Evolutionary conservation across 2,329 filamentous ascomycete genomes (phyloP), one percentile per base, ranked within the genome.

Genomic region (Colletotrichum magnum): DNA sequence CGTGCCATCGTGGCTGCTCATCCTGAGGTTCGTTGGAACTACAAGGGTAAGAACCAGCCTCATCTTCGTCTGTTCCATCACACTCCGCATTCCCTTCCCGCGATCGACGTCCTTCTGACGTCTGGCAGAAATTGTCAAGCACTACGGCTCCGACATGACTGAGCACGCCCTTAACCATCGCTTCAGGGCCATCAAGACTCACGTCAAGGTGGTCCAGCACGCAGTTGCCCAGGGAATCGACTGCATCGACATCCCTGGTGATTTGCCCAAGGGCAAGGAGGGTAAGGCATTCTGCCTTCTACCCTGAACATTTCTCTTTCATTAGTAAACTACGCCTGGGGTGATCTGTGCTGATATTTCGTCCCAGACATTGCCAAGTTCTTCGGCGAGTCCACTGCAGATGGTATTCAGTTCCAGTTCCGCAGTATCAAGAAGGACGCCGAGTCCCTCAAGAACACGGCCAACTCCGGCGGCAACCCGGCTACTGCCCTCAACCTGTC

Each of bases 371-470:
- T 90, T 58, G 84, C 86, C 69, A 87, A 85, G 69, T 86, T 87
- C 77, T 90, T 88, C 71, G 88, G 88, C 28, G 87, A 88, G 65
- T 88, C 86, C 4, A 91, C 88, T 0, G 75, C 82, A 0, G 83
- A 84, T 21, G 89, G 89, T 9, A 84, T 90, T n/a, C 84, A 86
- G 72, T 91, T 88, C 75, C 88, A 90, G 73, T 89, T 91, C 74
- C 84, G 88, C 1, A 70, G 76, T 26, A 85, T 90, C 78, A 89
- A 88, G 77, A 81, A 80, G 43, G 82, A 88, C 36, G 88, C 85
- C 36, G 83, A 86, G 47, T 78, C 77, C 2, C 83, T 90, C 52
- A 80, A 82, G 50, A 74, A 79, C 3, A 83, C 84, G 3, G 81
- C 83, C n/a, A 77, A 79, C 24, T 76, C 78, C 1, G 85, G 84